These are phyloP conservation scores for Colletotrichum destructivum DNA, from an alignment of 2,329 filamentous ascomycete species.

Conservation along the genomic window DNA sequence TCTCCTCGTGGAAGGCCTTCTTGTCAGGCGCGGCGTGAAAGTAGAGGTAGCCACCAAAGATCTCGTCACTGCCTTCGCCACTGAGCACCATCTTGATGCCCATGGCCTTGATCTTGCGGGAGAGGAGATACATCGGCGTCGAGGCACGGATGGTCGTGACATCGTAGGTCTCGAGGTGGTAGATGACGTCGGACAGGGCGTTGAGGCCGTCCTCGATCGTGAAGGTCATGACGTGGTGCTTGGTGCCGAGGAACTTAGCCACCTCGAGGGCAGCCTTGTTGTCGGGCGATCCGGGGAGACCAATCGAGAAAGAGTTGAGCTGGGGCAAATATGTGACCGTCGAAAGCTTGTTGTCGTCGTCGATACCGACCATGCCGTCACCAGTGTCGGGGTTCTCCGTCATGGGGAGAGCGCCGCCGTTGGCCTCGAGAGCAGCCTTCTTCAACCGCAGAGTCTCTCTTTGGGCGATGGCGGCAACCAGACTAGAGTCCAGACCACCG, in stretches of 20 bases:
- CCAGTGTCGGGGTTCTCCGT: conserved; percentile 71
- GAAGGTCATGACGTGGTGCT: conserved; percentile 98
- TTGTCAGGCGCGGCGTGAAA: conserved; percentile 96
- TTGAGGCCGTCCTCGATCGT: conserved; percentile 98
- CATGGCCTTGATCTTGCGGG: conserved; percentile 99
- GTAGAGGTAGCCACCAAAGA: conserved; percentile 98
- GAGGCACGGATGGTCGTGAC: conserved; percentile 98
- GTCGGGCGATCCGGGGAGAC: conserved; percentile 92
- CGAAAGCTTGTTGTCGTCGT: conserved; percentile 90
- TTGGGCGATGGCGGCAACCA: conserved; percentile 96
- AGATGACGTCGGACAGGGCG: conserved; percentile 97
- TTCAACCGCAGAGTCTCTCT: conserved; percentile 88
- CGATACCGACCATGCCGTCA: conserved; percentile 90
- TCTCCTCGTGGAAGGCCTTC: conserved; percentile 95
- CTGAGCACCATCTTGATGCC: conserved; percentile 99
- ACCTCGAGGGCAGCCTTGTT: conserved; percentile 93
- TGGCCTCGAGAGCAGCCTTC: conserved; percentile 70
- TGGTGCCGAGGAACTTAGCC: conserved; percentile 96
- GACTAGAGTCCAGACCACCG: conserved; percentile 93
- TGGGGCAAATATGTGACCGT: conserved; percentile 94
- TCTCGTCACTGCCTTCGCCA: conserved; percentile 97
- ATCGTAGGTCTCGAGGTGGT: conserved; percentile 97
- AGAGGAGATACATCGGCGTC: conserved; percentile 98
- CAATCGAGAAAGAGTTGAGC: conserved; percentile 99
- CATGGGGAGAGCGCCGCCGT: conserved; percentile 61